Percentiles rank a stretch among this genome's conserved stretches.
Evolutionary conservation across 306 rosid species (phyloP).

Genomic region (Rosa lucieae): DNA sequence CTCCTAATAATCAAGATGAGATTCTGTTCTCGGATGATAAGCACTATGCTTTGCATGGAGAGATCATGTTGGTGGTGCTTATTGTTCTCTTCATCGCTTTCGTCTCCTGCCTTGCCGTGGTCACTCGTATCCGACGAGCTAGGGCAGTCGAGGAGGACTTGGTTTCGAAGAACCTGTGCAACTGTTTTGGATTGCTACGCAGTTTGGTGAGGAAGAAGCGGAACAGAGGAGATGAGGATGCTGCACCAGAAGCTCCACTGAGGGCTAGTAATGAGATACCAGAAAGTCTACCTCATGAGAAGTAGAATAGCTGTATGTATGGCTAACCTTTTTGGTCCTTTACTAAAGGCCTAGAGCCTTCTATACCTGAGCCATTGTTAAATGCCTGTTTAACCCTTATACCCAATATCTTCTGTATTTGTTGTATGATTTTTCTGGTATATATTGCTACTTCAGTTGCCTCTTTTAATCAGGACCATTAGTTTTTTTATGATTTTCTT

Average conservation of each 20-base stretch:
- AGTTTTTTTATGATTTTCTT: conserved; percentile 1
- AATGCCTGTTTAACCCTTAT: background rate
- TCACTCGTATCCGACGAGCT: conserved; percentile 32
- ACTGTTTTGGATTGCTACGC: background rate
- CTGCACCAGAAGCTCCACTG: background rate
- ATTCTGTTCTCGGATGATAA: conserved; percentile 38
- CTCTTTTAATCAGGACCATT: background rate
- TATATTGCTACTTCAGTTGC: background rate
- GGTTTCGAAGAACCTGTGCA: background rate
- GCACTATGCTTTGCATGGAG: conserved; percentile 51
- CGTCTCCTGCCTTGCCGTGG: conserved; percentile 27
- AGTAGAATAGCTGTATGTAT: background rate
- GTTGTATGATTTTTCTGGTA: background rate
- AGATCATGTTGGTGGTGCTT: conserved; percentile 39
- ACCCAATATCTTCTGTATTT: background rate
- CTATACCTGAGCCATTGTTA: background rate
- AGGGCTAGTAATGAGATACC: background rate
- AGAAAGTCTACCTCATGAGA: background rate
- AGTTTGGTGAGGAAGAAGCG: background rate
- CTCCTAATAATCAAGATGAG: conserved; percentile 28
- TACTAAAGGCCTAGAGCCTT: background rate
- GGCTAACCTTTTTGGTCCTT: background rate
- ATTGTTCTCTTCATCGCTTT: conserved; percentile 37
- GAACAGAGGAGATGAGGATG: background rate
- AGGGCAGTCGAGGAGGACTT: background rate